A percentile compares a stretch with the other conserved stretches of the same genome.
These are phyloP conservation scores for Talinum fruticosum DNA, from an alignment of 148 eudicot species.

Conservation along the genomic window DNA sequence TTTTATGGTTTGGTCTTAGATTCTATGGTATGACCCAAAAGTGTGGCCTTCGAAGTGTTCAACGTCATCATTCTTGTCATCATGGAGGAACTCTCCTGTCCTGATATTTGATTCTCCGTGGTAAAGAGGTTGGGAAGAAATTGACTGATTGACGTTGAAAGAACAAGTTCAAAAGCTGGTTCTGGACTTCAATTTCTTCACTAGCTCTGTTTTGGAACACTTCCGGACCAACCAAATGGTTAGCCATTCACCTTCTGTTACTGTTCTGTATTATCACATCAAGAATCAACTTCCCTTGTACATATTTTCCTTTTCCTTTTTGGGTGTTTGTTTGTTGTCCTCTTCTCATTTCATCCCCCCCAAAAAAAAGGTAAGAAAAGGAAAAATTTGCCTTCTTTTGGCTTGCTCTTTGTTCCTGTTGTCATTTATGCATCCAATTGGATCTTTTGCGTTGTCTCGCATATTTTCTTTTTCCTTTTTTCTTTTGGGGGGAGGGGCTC, in stretches of 20 bases:
- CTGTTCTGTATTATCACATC: conserved; percentile 21
- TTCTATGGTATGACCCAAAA: conserved; percentile 4
- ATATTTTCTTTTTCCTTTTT: neutral
- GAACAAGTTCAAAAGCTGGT: conserved; percentile 18
- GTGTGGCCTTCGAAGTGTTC: conserved; percentile 13
- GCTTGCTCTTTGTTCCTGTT: neutral
- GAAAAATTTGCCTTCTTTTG: neutral
- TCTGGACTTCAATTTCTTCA: neutral
- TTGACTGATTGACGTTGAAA: conserved; percentile 6
- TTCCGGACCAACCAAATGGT: conserved; percentile 24
- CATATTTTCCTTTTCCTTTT: conserved; percentile 8
- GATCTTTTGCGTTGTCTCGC: neutral
- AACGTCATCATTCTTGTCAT: conserved; percentile 16
- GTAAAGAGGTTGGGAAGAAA: conserved; percentile 11
- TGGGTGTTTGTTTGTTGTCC: neutral
- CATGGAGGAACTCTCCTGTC: conserved; percentile 16
- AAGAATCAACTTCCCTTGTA: conserved; percentile 25
- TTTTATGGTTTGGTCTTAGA: conserved; percentile 13
- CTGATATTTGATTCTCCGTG: conserved; percentile 16
- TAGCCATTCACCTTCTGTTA: conserved; percentile 25
- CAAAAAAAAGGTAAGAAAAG: neutral
- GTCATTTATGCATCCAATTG: conserved; percentile 11
- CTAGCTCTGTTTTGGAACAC: conserved; percentile 15
- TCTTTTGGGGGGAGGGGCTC: neutral
- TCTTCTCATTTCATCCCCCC: neutral